A percentile compares a stretch with the other conserved stretches of the same genome.
Conservation (phyloP, 768 basidiomycete genomes). For the Tricholomella constricta region DNA sequence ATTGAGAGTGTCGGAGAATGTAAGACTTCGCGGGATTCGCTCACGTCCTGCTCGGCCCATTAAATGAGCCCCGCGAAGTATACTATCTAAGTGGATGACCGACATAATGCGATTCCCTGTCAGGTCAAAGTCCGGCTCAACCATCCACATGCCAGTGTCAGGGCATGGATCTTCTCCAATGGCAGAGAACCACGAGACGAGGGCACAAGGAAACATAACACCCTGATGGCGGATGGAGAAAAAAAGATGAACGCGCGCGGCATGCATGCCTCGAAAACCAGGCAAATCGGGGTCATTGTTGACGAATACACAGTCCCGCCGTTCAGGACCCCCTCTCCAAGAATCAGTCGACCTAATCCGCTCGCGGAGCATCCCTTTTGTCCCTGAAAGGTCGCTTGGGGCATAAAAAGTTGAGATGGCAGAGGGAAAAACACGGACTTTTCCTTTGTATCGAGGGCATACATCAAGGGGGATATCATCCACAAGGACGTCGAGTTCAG, state of each 20-base stretch:
- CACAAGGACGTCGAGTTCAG: too few species aligned
- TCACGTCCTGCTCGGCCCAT: too few species aligned
- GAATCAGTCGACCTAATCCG: background rate
- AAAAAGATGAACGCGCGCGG: too few species aligned
- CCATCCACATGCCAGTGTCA: too few species aligned
- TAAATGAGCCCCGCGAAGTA: too few species aligned
- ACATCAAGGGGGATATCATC: too few species aligned
- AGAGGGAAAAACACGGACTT: background rate
- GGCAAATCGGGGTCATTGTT: background rate
- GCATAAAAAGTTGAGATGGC: background rate
- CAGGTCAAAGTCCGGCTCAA: too few species aligned
- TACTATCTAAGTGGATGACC: background rate
- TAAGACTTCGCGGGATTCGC: too few species aligned
- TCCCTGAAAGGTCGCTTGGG: background rate
- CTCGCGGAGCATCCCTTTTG: too few species aligned
- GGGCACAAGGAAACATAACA: too few species aligned
- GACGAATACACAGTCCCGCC: background rate
- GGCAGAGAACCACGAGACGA: background rate
- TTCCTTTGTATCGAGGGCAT: too few species aligned
- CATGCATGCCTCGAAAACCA: background rate
- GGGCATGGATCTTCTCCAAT: background rate
- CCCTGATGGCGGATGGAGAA: background rate
- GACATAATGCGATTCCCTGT: background rate
- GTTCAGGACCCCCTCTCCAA: background rate
- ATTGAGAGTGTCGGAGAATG: background rate